Evolutionary conservation across 2,329 filamentous ascomycete genomes (phyloP), one percentile per base, ranked within the genome.

Genomic region (Aspergillus fumigatus): DNA sequence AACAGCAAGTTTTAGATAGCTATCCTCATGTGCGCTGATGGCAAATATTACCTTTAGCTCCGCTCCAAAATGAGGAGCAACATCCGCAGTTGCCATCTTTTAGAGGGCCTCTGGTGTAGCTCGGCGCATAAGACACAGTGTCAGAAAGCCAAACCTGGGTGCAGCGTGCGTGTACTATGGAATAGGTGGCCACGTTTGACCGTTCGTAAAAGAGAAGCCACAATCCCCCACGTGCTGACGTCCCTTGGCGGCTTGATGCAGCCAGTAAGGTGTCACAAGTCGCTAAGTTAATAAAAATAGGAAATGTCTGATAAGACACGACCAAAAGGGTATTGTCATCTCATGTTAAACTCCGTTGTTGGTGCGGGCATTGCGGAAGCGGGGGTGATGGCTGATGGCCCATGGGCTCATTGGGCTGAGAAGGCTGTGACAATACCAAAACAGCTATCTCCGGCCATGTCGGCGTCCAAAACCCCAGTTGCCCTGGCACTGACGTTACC

Each of bases 1-100:
- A 47, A 10, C 19, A 47, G 3, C 4, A 7, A 10, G 23, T 23
- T 8, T 47, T 47, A 26, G 43, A 7, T 23, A 25, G 43, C 5
- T 10, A 11, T 47, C 5, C 43, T n/a, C 26, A 52, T 45, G 55
- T 29, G 62, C 11, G 26, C 29, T 19, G 53, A 68, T 62, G 64
- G 64, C 77, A 60, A 51, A 38, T 45, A 43, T 21, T 79, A 92
- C 92, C 88, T 96, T 97, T 74, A 97, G 83, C 80, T 97, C 92
- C 57, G 88, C 85, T 77, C 94, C 94, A 77, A 99, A 96, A 67
- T 90, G 89, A 71, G 90, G 90, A 78, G 86, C 82, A 71, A 84
- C 85, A 67, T 95, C 91, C 75, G 90, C 84, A 76, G 92, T 89
- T 71, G 88, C 87, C 90, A 95, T 96, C 65, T 64, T 75, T 59